Evolutionary conservation across 1,284 basidiomycete genomes (phyloP), one percentile per base, ranked within the genome.

Genomic region (Irpex sp.): DNA sequence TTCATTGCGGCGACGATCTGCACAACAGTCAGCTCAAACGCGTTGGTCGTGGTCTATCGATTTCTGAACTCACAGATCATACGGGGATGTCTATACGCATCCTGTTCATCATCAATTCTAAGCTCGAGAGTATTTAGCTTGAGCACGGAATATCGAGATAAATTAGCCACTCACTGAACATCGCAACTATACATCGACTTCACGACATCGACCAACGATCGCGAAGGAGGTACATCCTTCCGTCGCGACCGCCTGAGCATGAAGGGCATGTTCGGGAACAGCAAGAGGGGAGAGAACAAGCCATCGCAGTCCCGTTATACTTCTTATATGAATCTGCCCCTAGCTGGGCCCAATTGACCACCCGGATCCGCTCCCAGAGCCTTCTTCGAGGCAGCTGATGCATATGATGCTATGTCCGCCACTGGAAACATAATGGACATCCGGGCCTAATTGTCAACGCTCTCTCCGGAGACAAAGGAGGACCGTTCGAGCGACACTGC

Each of bases 201-300:
- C 44, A 78, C 73, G 8, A 73, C 74, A 57, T 67, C 74, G 15
- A 73, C 72, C 61, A 79, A 72, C 5, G 77, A 78, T 15, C 66
- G 71, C 5, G 76, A 76, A 63, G 76, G 71, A 55, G 71, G 65
- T 66, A 76, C 62, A 66, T 78, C 74, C 64, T 70, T 71, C 51
- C 72, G 77, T 60, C 72, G 77, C 57, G 76, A 71, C 59, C 78
- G 74, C 70, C 73, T 76, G 67, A 79, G 71, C 61, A 72, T 73
- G 58, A 72, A 74, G 65, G 77, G 68, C 77, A 78, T 78, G 34
- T 47, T 60, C 7, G 47, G 55, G 52, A 15, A 40, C 13, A n/a
- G 26, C 34, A 38, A 52, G 36, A 47, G 58, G 38, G 56, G 55
- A 36, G 40, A 40, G 44, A 19, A 34, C 52, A 34, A 40, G 51